A percentile compares a stretch with the other conserved stretches of the same genome.
Evolutionary conservation across 148 eudicot genomes (phyloP).

Genomic region (Limonium bicolor): DNA sequence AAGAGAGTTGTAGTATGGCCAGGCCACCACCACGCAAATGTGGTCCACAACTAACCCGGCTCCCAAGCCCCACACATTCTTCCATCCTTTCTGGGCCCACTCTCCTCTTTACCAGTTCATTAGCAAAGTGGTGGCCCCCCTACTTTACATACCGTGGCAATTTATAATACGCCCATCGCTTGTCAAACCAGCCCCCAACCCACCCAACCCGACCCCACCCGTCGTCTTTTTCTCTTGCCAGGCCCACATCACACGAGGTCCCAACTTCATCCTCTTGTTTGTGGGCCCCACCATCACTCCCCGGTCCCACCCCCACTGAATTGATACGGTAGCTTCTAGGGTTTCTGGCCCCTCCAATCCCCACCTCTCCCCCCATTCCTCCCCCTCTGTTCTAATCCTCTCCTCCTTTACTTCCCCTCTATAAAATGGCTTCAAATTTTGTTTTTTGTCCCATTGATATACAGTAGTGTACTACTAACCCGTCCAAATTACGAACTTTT

Average conservation of each 20-base stretch:
- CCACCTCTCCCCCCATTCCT: background rate
- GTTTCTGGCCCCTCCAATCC: slow-evolving; percentile 1
- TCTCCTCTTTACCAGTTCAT: too few relatives aligned
- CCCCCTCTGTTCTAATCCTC: background rate
- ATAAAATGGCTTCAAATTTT: too few relatives aligned
- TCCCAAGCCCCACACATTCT: background rate
- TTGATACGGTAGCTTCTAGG: background rate
- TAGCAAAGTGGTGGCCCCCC: slow-evolving; percentile 2
- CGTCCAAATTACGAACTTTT: too few relatives aligned
- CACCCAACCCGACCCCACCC: background rate
- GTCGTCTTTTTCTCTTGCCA: background rate
- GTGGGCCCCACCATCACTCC: background rate
- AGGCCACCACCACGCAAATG: too few relatives aligned
- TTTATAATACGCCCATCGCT: too few relatives aligned
- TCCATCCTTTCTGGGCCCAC: too few relatives aligned
- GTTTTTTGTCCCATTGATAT: too few relatives aligned
- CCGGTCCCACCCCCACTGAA: slow-evolving; percentile 1
- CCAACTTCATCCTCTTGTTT: background rate
- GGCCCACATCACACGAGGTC: background rate
- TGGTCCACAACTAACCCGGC: background rate
- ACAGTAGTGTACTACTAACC: too few relatives aligned
- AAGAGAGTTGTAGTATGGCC: too few relatives aligned
- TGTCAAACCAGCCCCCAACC: slow-evolving; percentile 1
- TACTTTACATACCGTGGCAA: background rate
- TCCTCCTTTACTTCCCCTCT: background rate